phyloP scores from a whole-genome alignment of 371 early-diverging fungal species.

The Mortierella sp. region DNA sequence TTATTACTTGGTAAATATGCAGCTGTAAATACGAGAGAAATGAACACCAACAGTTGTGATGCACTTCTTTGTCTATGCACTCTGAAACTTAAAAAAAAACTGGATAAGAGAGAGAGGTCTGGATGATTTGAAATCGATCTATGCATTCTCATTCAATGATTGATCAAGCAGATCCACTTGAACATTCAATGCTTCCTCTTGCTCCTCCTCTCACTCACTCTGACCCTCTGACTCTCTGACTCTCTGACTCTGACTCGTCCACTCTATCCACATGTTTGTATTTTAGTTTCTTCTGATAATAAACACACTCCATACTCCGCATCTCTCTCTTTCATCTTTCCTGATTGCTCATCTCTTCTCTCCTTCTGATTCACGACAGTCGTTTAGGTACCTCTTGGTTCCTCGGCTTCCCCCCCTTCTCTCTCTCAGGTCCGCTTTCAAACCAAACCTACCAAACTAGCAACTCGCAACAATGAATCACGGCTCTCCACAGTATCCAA shows the following conservation, averaged over 20 bases:
- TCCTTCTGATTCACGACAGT: not conserved
- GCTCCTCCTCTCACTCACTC: not conserved
- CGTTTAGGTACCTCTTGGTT: slow-evolving; percentile 11
- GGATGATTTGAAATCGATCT: no score
- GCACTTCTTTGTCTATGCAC: no score
- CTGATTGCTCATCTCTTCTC: slow-evolving; percentile 4
- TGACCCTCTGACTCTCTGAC: not conserved
- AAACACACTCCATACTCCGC: slow-evolving; percentile 1
- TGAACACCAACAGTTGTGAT: no score
- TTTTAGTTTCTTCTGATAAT: not conserved
- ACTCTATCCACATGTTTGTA: not conserved
- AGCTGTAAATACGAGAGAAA: no score
- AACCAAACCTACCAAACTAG: not conserved
- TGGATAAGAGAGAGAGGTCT: no score
- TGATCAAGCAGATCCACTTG: no score
- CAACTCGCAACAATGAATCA: slow-evolving; percentile 37
- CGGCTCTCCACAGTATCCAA: slow-evolving; percentile 46
- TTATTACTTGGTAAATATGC: no score
- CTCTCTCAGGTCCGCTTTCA: not conserved
- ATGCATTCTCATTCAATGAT: no score
- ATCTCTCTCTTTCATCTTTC: not conserved
- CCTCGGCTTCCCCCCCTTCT: not conserved
- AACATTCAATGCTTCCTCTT: not conserved
- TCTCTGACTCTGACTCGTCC: slow-evolving; percentile 2
- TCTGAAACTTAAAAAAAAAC: no score